Base-by-base conservation (phyloP, 441 rosid genomes). In the Aleurites moluccanus region DNA sequence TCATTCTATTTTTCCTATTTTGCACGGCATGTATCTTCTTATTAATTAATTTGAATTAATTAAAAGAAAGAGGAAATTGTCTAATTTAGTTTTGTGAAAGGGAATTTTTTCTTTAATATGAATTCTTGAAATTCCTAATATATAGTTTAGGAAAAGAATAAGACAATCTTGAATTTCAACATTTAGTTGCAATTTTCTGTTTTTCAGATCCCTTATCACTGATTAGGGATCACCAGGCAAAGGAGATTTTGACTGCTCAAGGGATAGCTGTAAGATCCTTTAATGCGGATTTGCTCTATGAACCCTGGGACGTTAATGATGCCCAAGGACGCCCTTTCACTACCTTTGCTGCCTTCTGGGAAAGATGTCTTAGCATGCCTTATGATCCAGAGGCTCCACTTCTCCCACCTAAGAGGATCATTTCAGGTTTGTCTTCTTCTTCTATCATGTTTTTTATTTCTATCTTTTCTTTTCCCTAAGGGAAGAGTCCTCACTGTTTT, bases 271-370 rank as follows among this genome's bases (percentile, higher is more conserved):
- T 96, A 55, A 78, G 88, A 77, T 89, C 99, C 33, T 96, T 87
- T 60, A 96, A 96, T 78, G 97, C 97, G 0, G 98, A 96, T 83
- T 88, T 96, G 87, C 98, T 96, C 10, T 96, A 96, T 79, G 99
- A 93, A 84, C 99, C 99, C 15, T 96, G 99, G 97, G 98, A 96
- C 69, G 90, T 96, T 77, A 89, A 85, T 73, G 97, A 93, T 85
- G 89, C 78, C 4, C 88, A 85, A 74, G 98, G 94, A 42, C 84
- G 81, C 35, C 89, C 98, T 44, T 96, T 93, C 78, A 79, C 88
- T 14, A 91, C 92, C 77, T 96, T 96, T 85, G 80, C 85, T 78
- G 87, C 87, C 73, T 93, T 96, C 80, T 96, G 98, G 99, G 98
- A 88, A 49, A 89, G 83, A 87, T 96, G 99, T 79, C 98, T 96